Percentiles rank a stretch among this genome's conserved stretches.
phyloP scores from a whole-genome alignment of 2,329 filamentous ascomycete species.

The Phoma sp. region DNA sequence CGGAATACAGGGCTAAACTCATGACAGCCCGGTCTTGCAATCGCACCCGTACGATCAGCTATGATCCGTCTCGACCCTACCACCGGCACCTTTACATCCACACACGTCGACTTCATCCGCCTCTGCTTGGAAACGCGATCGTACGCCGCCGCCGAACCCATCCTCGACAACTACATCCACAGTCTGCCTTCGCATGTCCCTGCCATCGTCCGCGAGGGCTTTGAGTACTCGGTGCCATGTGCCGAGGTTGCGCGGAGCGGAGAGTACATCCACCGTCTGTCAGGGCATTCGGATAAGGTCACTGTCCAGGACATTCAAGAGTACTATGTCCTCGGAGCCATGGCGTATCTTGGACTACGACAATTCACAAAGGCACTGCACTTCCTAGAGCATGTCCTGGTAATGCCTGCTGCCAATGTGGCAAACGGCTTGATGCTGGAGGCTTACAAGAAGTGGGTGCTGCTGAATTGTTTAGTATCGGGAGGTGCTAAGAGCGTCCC shows the following conservation, averaged over 20 bases:
- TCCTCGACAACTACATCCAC: conserved; percentile 70
- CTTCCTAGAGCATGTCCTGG: conserved; percentile 59
- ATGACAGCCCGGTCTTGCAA: conserved; percentile 41
- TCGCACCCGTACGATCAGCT: conserved; percentile 55
- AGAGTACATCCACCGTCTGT: conserved; percentile 65
- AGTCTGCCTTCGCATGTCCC: conserved; percentile 62
- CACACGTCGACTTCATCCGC: conserved; percentile 64
- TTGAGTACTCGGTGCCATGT: conserved; percentile 50
- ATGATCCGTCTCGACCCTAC: conserved; percentile 71
- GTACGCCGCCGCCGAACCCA: conserved; percentile 62
- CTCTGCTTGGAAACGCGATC: conserved; percentile 62
- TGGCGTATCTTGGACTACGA: conserved; percentile 53
- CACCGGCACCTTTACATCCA: conserved; percentile 68
- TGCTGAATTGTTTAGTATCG: conserved; percentile 74
- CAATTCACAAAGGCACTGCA: conserved; percentile 53
- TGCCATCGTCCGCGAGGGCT: conserved; percentile 31
- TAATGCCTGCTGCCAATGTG: conserved; percentile 68
- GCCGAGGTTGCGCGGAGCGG: conserved; percentile 53
- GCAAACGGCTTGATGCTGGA: conserved; percentile 82
- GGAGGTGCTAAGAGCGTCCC: conserved; percentile 65
- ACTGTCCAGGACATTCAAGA: conserved; percentile 60
- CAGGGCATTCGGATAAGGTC: conserved; percentile 63
- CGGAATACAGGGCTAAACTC: neutral
- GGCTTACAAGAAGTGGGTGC: conserved; percentile 88
- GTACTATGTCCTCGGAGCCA: conserved; percentile 58